Percentiles rank a stretch among this genome's conserved stretches.
Evolutionary conservation across 345 rosid genomes (phyloP).

Genomic region (Bretschneidera sinensis): DNA sequence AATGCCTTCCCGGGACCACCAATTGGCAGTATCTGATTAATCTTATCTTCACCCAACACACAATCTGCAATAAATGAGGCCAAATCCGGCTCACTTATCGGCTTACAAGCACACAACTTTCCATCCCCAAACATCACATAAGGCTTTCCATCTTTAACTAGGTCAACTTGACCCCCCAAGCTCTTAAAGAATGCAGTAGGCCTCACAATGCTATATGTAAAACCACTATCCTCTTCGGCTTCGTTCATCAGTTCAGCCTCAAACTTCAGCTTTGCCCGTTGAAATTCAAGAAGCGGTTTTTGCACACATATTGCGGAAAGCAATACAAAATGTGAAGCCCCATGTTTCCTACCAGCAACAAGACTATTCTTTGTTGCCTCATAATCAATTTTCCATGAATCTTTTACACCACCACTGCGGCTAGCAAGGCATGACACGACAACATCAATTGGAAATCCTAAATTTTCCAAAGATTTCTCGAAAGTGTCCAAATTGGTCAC

Average conservation of each 20-base stretch:
- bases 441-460: conserved; percentile 56
- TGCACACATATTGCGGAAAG: conserved; percentile 94
- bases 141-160: conserved; percentile 93
- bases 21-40: conserved; percentile 72
- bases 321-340: conserved; percentile 80
- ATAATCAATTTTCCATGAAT: conserved; percentile 94
- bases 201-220: conserved; percentile 80
- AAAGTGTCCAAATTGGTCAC: conserved; percentile 55
- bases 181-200: conserved; percentile 97
- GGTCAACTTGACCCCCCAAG: conserved; percentile 88
- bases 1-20: conserved; percentile 95
- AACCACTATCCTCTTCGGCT: conserved; percentile 32
- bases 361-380: conserved; percentile 89
- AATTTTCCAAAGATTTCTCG: conserved; percentile 43
- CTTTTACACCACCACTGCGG: conserved; percentile 77
- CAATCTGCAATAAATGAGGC: conserved; percentile 82
- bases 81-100: conserved; percentile 82
- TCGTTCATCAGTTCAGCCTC: conserved; percentile 68
- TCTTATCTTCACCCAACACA: conserved; percentile 64
- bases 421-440: conserved; percentile 95
- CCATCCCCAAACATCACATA: conserved; percentile 98
- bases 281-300: conserved; percentile 83
- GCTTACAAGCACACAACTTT: conserved; percentile 88
- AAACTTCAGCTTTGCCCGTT: conserved; percentile 82
- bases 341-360: conserved; percentile 62